A percentile compares a stretch with the other conserved stretches of the same genome.
phyloP scores from a whole-genome alignment of 108 stramenopile genomes.

The Cyclotella baltica region DNA sequence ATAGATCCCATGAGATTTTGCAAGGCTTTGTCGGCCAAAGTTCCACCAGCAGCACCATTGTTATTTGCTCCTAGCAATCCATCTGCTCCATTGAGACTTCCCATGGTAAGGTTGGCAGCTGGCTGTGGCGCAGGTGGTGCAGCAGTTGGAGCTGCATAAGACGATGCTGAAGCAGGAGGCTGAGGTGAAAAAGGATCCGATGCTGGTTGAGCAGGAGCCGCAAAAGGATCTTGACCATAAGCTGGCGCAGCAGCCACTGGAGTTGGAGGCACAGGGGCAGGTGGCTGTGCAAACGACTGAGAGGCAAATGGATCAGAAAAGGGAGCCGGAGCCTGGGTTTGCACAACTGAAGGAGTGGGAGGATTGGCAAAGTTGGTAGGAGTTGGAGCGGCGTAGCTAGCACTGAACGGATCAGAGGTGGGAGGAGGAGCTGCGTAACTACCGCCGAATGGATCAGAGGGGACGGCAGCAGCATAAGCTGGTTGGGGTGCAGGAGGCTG shows the following conservation, averaged over 20 bases:
- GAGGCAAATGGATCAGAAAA: slow-evolving; percentile 46
- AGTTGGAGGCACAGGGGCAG: slow-evolving; percentile 16
- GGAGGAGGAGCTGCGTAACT: neutral
- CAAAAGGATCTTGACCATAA: slow-evolving; percentile 26
- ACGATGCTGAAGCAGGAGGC: slow-evolving; percentile 1
- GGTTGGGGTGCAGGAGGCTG: slow-evolving; percentile 23
- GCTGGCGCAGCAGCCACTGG: slow-evolving; percentile 19
- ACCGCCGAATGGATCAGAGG: neutral
- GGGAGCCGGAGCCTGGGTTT: slow-evolving; percentile 25
- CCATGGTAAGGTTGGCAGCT: slow-evolving; percentile 30
- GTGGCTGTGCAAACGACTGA: slow-evolving; percentile 28
- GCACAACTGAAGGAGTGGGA: slow-evolving; percentile 9
- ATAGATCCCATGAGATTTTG: slow-evolving; percentile 52
- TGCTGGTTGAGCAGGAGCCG: slow-evolving; percentile 7
- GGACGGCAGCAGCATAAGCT: slow-evolving; percentile 5
- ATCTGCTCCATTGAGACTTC: slow-evolving; percentile 53
- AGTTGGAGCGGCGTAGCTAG: slow-evolving; percentile 7
- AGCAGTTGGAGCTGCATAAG: too few species aligned
- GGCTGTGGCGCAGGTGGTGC: neutral
- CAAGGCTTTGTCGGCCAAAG: slow-evolving; percentile 43
- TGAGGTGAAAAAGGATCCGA: slow-evolving; percentile 21
- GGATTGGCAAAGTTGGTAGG: slow-evolving; percentile 26
- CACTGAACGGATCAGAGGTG: slow-evolving; percentile 13
- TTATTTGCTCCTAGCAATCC: slow-evolving; percentile 36
- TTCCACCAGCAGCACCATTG: slow-evolving; percentile 31